phyloP scores from a whole-genome alignment of 225 moss, liverwort and hornwort species.

The Polytrichum formosum region DNA sequence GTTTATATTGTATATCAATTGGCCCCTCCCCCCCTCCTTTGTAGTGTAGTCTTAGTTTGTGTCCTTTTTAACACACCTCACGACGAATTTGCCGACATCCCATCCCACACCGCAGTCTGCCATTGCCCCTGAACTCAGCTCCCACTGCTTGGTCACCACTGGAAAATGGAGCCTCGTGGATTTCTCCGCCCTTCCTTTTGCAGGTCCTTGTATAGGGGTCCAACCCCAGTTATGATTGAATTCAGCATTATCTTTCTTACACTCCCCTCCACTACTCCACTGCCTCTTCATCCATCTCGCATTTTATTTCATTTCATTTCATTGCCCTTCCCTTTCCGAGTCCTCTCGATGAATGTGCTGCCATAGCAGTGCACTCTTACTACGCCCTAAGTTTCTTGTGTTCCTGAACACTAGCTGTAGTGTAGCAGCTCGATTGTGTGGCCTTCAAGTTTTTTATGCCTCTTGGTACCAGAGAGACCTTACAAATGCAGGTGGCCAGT shows the following conservation, averaged over 20 bases:
- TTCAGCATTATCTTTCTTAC: slow-evolving; percentile 28
- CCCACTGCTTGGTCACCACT: slow-evolving; percentile 6
- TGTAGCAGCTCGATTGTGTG: too few species aligned
- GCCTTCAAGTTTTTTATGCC: too few species aligned
- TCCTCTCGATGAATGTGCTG: too few species aligned
- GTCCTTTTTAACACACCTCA: slow-evolving; percentile 28
- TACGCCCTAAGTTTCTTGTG: too few species aligned
- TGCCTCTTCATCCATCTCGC: too few species aligned
- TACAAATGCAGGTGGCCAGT: too few species aligned
- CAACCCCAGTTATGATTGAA: slow-evolving; percentile 44
- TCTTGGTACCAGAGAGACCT: too few species aligned
- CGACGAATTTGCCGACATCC: slow-evolving; percentile 57
- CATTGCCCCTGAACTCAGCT: slow-evolving; percentile 15
- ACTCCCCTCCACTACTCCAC: too few species aligned
- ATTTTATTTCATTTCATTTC: too few species aligned
- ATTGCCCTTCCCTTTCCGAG: too few species aligned
- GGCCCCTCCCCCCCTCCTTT: slow-evolving; percentile 24
- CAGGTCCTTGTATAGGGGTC: slow-evolving; percentile 41
- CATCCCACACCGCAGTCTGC: slow-evolving; percentile 27
- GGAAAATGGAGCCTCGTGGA: slow-evolving; percentile 21
- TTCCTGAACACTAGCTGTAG: too few species aligned
- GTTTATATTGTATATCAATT: slow-evolving; percentile 62
- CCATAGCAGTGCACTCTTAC: too few species aligned
- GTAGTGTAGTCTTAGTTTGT: slow-evolving; percentile 49
- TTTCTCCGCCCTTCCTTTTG: slow-evolving; percentile 27